These are phyloP conservation scores for Neonectria hederae DNA, from an alignment of 2,329 filamentous ascomycete genomes.

Conservation along the genomic window DNA sequence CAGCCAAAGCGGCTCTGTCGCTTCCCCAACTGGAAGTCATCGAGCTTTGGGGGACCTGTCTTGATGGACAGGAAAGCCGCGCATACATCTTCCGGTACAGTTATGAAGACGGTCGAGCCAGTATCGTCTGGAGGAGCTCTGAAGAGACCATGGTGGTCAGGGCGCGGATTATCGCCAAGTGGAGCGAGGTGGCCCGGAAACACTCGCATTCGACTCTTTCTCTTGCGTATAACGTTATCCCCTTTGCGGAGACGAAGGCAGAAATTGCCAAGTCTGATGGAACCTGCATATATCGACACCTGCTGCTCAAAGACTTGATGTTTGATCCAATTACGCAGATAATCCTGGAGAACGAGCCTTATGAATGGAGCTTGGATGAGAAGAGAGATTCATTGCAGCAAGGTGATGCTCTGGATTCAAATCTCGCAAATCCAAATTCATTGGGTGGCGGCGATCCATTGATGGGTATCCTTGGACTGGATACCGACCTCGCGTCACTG, in stretches of 20 bases:
- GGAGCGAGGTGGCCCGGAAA: constrained; percentile 29
- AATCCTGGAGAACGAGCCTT: constrained; percentile 25
- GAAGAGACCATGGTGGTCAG: constrained; percentile 14
- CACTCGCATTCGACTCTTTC: constrained; percentile 22
- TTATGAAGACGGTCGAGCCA: constrained; percentile 20
- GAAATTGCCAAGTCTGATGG: constrained; percentile 21
- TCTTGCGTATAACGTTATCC: constrained; percentile 13
- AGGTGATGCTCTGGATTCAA: constrained; percentile 15
- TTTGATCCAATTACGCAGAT: constrained; percentile 30
- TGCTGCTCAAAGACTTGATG: constrained; percentile 27
- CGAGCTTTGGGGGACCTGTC: constrained; percentile 26
- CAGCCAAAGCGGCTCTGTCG: constrained; percentile 28
- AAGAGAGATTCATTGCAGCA: constrained; percentile 15
- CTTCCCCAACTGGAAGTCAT: constrained; percentile 25
- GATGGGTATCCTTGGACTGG: constrained; percentile 2
- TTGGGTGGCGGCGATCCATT: constrained; percentile 5
- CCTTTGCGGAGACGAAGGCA: constrained; percentile 24
- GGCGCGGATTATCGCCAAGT: constrained; percentile 22
- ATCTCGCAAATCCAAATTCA: constrained; percentile 10
- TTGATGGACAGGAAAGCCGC: constrained; percentile 14
- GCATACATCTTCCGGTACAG: constrained; percentile 29
- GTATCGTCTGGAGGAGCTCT: constrained; percentile 26
- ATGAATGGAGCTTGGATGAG: constrained; percentile 13
- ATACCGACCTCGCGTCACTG: constrained; percentile 9
- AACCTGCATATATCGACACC: constrained; percentile 27